Percentiles rank a stretch among this genome's conserved stretches.
Conservation (phyloP, 2,329 filamentous ascomycete genomes). For the Fusarium sp. region DNA sequence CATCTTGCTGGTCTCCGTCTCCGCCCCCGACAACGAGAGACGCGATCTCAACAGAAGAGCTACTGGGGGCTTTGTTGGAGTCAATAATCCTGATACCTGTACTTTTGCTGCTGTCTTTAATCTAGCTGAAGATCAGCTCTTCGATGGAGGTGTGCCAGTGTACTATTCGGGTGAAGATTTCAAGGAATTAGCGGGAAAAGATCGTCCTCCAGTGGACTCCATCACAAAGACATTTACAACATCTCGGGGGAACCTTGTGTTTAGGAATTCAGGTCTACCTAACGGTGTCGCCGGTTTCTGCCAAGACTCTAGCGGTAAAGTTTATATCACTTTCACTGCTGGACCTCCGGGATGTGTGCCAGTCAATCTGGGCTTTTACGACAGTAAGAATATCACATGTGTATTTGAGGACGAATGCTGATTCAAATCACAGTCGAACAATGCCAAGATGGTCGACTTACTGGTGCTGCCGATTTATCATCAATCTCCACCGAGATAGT, state of each 20-base stretch:
- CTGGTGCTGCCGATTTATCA: background rate
- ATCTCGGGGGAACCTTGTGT: background rate
- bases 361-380: background rate
- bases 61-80: background rate
- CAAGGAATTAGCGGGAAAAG: background rate
- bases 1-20: background rate
- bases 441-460: background rate
- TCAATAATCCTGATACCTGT: background rate
- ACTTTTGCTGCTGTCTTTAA: constrained; percentile 3
- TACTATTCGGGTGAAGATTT: background rate
- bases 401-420: background rate
- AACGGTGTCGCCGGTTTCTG: background rate
- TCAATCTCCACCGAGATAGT: no score
- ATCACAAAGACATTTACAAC: background rate
- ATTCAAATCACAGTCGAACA: background rate
- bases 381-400: background rate
- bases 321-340: background rate
- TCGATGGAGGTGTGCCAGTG: rapidly evolving
- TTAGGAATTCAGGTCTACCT: background rate
- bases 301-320: background rate
- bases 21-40: background rate
- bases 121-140: background rate
- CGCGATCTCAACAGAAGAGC: background rate
- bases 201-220: background rate
- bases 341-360: background rate